Conservation (phyloP, 2,329 filamentous ascomycete genomes). For the Verticillium tricorpus region DNA sequence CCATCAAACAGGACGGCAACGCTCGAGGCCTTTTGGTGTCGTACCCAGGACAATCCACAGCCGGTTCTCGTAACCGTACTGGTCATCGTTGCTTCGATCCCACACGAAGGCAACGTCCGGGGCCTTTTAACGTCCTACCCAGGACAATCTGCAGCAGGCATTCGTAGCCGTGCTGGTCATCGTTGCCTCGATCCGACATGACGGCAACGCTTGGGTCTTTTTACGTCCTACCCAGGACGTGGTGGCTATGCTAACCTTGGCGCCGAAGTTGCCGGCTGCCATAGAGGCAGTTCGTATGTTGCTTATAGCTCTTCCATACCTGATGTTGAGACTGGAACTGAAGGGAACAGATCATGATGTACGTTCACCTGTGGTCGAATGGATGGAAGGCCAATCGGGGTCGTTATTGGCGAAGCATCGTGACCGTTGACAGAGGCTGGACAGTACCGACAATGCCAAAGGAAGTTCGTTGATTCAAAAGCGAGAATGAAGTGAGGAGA, state of each 20-base stretch:
- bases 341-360: neutral
- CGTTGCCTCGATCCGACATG: neutral
- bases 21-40: constrained; percentile 26
- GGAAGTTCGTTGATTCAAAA: neutral
- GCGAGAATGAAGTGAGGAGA: neutral
- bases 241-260: neutral
- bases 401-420: neutral
- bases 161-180: constrained; percentile 2
- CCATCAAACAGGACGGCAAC: neutral
- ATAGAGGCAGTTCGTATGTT: neutral
- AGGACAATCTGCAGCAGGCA: constrained; percentile 19
- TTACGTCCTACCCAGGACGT: constrained; percentile 29
- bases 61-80: neutral
- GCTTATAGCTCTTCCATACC: neutral
- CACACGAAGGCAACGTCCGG: neutral
- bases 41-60: constrained; percentile 24
- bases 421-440: neutral
- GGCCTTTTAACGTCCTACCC: constrained; percentile 32
- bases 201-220: constrained; percentile 21
- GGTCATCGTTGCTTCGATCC: constrained; percentile 5
- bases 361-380: neutral
- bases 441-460: neutral
- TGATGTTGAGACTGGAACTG: neutral
- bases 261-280: neutral
- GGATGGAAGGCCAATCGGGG: neutral